Base-by-base conservation (phyloP, 2,329 filamentous ascomycete species). In the Pyrenochaeta sp. region DNA sequence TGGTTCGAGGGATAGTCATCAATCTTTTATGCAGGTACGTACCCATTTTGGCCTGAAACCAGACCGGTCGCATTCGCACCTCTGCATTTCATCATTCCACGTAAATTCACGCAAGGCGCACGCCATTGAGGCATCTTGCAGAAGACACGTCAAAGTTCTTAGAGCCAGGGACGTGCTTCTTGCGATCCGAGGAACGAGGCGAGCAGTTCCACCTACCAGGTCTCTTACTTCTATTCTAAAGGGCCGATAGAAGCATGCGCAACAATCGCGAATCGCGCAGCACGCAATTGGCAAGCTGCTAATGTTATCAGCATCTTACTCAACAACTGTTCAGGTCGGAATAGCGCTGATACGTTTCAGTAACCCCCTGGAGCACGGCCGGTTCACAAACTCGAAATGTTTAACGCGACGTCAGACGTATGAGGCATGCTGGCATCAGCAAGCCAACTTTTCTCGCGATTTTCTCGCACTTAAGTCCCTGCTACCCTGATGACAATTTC, bases 231-330 rank as follows among this genome's bases (percentile, higher is more conserved):
- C 19, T 24, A 22, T 39, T 37, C 30, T 19, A 52, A 59, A 59
- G 58, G 66, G 51, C 59, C 59, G 56, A 64, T 62, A 57, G 44
- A 56, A 48, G 13, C 22, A 22, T 15, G 36, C 36, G n/a, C 37
- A 57, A 53, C 39, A 46, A 60, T 58, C 37, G 53, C 50, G 27
- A 43, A 28, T 43, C 28, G 42, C 34, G 32, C 52, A 49, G 59
- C 54, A 28, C 36, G 36, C 27, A 45, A 32, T 57, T 42, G 50
- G 53, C 45, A 52, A 45, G n/a, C 34, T 53, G 43, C 47, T 49
- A 48, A 36, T 49, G 32, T 53, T 56, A 57, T 61, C 52, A 56
- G 36, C 24, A 52, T 54, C 39, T 49, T 47, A 12, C 50, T 52
- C 53, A 47, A 61, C 56, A 52, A 28, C 13, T 24, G 19, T 44